Evolutionary conservation across 2,329 filamentous ascomycete genomes (phyloP), one percentile per base, ranked within the genome.

Genomic region (Saccharata proteae): DNA sequence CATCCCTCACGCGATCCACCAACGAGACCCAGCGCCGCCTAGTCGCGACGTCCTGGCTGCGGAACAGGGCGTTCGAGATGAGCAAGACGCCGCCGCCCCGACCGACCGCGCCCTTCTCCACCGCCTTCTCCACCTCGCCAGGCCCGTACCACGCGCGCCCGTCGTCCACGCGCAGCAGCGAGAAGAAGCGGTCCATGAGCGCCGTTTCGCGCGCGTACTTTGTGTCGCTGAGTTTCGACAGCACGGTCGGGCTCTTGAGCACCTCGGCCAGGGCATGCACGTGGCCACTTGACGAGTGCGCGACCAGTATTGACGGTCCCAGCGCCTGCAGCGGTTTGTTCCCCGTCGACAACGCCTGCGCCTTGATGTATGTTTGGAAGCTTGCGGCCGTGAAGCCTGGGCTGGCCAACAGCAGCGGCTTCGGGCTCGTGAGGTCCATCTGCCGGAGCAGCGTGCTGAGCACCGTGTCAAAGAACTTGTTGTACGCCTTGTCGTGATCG

Each of bases 141-240:
- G 79, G 73, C 0, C 90, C 90, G 55, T 98, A 98, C 69, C 86
- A 93, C 2, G 86, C 88, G 35, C 80, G 73, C 3, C 82, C 81
- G 42, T 94, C 86, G 40, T 96, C 86, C 37, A 74, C 73, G 30
- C 86, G 76, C 37, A 98, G 63, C 38, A 82, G 65, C 1, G 76
- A 70, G 44, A 80, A 75, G 50, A 96, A 85, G 26, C 76, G 72
- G 46, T 96, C 85, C 74, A 98, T 85, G 38, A 83, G 65, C 21
- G 68, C 70, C 1, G 84, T 84, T 56, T 94, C 86, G 38, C 76
- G 74, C 3, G 82, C 77, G 51, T 90, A 94, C 47, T 88, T 90
- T 41, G 85, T 90, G 51, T 94, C 77, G 38, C 78, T 77, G 46
- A 96, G 73, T 41, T 80, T 78, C 2, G 71, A 68, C 30, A 79